phyloP scores from a whole-genome alignment of 2,329 filamentous ascomycete genomes.

The Aspergillus pseudoglaucus region DNA sequence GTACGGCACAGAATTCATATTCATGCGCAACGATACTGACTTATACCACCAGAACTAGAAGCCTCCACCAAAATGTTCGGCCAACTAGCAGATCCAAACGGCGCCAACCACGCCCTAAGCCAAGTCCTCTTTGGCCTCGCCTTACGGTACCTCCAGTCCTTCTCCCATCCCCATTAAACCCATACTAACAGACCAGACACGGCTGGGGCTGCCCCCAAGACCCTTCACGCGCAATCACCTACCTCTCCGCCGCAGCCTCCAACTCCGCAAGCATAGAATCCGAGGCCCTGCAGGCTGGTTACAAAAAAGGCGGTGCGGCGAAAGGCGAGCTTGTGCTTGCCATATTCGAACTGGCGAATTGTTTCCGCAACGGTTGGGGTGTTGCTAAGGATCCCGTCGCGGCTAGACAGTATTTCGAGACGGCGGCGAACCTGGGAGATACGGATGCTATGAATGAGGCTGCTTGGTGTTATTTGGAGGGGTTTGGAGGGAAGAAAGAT shows the following conservation, averaged over 20 bases:
- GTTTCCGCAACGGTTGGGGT: slow-evolving; percentile 91
- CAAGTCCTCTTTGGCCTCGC: slow-evolving; percentile 95
- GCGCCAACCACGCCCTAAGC: slow-evolving; percentile 84
- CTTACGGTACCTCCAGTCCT: slow-evolving; percentile 56
- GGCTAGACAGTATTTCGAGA: slow-evolving; percentile 90
- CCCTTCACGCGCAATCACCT: slow-evolving; percentile 67
- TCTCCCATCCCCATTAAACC: slow-evolving; percentile 1
- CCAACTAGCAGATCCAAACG: slow-evolving; percentile 71
- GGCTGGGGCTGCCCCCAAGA: slow-evolving; percentile 83
- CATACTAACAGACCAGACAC: slow-evolving; percentile 53
- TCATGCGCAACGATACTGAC: background rate
- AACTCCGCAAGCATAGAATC: slow-evolving; percentile 85
- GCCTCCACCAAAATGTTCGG: slow-evolving; percentile 81
- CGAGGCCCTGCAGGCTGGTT: slow-evolving; percentile 73
- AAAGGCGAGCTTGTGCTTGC: slow-evolving; percentile 95
- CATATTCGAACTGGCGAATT: slow-evolving; percentile 75
- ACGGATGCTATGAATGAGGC: slow-evolving; percentile 97
- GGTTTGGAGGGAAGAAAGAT: slow-evolving; percentile 96
- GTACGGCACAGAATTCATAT: slow-evolving; percentile 21
- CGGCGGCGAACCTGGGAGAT: slow-evolving; percentile 91
- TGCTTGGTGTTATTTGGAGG: slow-evolving; percentile 91
- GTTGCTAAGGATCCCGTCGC: slow-evolving; percentile 78
- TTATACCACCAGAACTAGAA: slow-evolving; percentile 52
- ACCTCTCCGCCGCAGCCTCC: slow-evolving; percentile 79
- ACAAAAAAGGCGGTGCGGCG: slow-evolving; percentile 87